Evolutionary conservation across 345 rosid genomes (phyloP).

Genomic region (Camelina neglecta): DNA sequence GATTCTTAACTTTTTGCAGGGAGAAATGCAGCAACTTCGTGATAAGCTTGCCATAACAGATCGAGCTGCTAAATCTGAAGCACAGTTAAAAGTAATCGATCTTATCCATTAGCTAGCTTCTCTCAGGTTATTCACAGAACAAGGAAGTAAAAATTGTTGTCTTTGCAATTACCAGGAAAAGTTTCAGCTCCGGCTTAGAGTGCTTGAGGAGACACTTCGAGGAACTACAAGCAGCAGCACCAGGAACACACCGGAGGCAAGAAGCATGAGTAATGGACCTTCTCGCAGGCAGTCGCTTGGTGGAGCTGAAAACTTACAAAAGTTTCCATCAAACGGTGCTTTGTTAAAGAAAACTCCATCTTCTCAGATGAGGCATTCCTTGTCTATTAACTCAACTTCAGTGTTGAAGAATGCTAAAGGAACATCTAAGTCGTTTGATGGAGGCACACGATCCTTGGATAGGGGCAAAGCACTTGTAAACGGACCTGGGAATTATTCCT

Average conservation of each 20-base stretch:
- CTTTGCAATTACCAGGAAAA: constrained; percentile 67
- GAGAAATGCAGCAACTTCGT: constrained; percentile 99
- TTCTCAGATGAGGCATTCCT: constrained; percentile 54
- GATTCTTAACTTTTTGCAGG: constrained; percentile 52
- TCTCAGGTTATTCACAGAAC: neutral
- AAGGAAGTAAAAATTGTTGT: neutral
- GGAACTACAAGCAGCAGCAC: constrained; percentile 67
- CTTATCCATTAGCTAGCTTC: constrained; percentile 13
- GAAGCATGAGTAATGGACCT: constrained; percentile 82
- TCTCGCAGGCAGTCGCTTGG: constrained; percentile 98
- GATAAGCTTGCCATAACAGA: constrained; percentile 90
- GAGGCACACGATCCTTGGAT: constrained; percentile 94
- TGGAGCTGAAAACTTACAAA: constrained; percentile 83
- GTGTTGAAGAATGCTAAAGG: constrained; percentile 97
- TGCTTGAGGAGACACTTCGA: constrained; percentile 86
- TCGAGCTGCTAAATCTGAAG: constrained; percentile 95
- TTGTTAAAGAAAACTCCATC: constrained; percentile 70
- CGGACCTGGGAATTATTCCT: constrained; percentile 71
- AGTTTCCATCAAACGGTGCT: constrained; percentile 75
- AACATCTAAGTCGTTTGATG: constrained; percentile 97
- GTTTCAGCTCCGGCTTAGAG: constrained; percentile 92
- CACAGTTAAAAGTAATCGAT: constrained; percentile 77
- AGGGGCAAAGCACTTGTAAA: constrained; percentile 72
- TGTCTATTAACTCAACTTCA: constrained; percentile 62
- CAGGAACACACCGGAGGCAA: constrained; percentile 66